Base-by-base conservation (phyloP, 495 filamentous ascomycete species). In the Astrocystis sublimbata region DNA sequence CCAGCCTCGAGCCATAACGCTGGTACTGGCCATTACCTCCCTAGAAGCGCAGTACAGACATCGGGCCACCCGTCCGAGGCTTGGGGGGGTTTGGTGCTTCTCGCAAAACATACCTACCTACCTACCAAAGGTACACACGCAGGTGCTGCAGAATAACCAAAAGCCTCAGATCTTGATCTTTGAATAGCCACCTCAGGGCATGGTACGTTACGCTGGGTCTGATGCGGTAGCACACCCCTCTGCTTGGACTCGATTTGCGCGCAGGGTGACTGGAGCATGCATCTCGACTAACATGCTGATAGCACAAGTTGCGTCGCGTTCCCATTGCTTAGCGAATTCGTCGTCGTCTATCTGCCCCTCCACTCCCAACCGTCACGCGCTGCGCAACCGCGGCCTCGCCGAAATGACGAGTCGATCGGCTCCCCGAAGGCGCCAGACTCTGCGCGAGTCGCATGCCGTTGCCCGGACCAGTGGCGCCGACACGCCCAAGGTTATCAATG, bases 401-500 rank as follows among this genome's bases (percentile, higher is more conserved):
- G 49, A 24, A 58, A 72, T 72, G 70, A 68, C 70, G 68, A 66
- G 70, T 62, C 70, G 70, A n/a, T 72, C 70, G 59, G 62, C 59
- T 49, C 70, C 68, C 42, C 65, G 70, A 54, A 68, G 68, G 69
- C 70, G 70, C 59, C 70, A 70, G 46, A 72, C 68, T 49, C 42
- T 72, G 61, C 70, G 70, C 55, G 70, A 72, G 40, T 72, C 70
- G 60, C 70, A 72, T 35, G 70, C 68, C 19, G 70, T 62, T 65
- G 58, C 65, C 50, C 70, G 70, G 65, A 68, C 63, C 68, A 64
- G 65, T 45, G 42, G 51, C 47, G 17, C 65, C 13, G 57, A 60
- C 49, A 72, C 64, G n/a, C 70, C 70, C 13, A 72, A 72, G 53
- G 78, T 84, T 57, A 84, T 84, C 68, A 80, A 84, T 64, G 82